A percentile compares a stretch with the other conserved stretches of the same genome.
Conservation (phyloP, 768 basidiomycete species). For the Mycena belliarum region DNA sequence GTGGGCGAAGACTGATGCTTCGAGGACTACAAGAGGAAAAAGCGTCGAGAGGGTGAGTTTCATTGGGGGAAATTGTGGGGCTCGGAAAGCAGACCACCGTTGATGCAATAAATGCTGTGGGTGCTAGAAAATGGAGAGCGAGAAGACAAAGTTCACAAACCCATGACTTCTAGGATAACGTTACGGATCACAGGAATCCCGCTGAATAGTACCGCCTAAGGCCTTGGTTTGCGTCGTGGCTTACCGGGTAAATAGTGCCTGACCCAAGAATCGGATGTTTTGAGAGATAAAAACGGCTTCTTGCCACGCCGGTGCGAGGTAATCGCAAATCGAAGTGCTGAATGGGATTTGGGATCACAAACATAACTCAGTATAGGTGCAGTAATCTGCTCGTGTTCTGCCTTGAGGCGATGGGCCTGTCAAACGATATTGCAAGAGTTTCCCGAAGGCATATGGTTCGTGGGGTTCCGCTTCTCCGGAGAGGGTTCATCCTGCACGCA, state of each 20-base stretch:
- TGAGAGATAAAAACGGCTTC: slow-evolving; percentile 7
- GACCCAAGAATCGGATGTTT: slow-evolving; percentile 9
- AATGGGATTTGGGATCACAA: not conserved
- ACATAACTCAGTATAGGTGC: slow-evolving; percentile 18
- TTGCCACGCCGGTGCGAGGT: not conserved
- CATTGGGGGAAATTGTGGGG: slow-evolving; percentile 21
- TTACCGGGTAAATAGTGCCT: not conserved
- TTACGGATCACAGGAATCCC: slow-evolving; percentile 13
- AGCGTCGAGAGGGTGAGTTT: slow-evolving; percentile 18
- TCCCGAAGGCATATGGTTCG: slow-evolving; percentile 17
- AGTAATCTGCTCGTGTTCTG: slow-evolving; percentile 40
- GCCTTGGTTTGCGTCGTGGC: slow-evolving; percentile 8
- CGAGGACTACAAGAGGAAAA: slow-evolving; percentile 28
- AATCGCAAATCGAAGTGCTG: not conserved
- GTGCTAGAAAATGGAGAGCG: not conserved
- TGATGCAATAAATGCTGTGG: slow-evolving; percentile 2
- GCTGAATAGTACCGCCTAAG: not conserved
- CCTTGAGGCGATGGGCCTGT: slow-evolving; percentile 49
- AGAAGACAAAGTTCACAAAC: not conserved
- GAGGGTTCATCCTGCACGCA: slow-evolving; percentile 2
- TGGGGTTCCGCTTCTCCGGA: slow-evolving; percentile 8
- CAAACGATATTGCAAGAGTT: slow-evolving; percentile 16
- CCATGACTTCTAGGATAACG: slow-evolving; percentile 15
- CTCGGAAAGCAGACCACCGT: not conserved
- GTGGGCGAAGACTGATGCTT: slow-evolving; percentile 31